A percentile compares a stretch with the other conserved stretches of the same genome.
phyloP scores from a whole-genome alignment of 768 basidiomycete species.

The Tephrocybe sp. region DNA sequence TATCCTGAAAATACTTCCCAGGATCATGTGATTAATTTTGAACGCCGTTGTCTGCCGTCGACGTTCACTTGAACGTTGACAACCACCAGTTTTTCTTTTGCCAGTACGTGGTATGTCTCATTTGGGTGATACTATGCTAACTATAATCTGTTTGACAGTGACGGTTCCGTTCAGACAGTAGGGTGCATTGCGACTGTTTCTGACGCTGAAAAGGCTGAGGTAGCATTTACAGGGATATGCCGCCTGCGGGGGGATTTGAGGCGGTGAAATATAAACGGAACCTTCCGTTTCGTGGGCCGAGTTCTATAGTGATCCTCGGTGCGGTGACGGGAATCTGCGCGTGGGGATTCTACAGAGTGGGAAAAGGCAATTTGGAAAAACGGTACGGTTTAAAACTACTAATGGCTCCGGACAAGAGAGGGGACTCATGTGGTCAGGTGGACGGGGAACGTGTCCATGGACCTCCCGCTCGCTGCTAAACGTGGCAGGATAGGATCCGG shows the following conservation, averaged over 20 bases:
- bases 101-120: constrained; percentile 14
- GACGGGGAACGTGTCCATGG: constrained; percentile 63
- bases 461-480: constrained; percentile 64
- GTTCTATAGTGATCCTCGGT: constrained; percentile 80
- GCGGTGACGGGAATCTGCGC: constrained; percentile 84
- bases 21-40: background rate
- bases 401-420: constrained; percentile 11
- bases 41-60: constrained; percentile 1
- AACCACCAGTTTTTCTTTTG: background rate
- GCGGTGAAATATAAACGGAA: constrained; percentile 94
- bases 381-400: constrained; percentile 47
- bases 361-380: constrained; percentile 88
- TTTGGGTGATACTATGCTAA: background rate
- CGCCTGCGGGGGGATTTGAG: constrained; percentile 91
- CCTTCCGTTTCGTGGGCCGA: constrained; percentile 84
- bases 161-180: constrained; percentile 63
- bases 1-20: no score
- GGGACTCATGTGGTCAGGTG: constrained; percentile 45
- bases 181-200: constrained; percentile 23
- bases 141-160: constrained; percentile 36
- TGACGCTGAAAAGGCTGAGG: constrained; percentile 23
- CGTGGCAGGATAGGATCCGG: constrained; percentile 68
- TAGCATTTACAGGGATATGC: constrained; percentile 78
- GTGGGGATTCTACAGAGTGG: constrained; percentile 90
- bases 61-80: constrained; percentile 1